Conservation (phyloP, 495 filamentous ascomycete genomes). For the Penicillium goetzii region DNA sequence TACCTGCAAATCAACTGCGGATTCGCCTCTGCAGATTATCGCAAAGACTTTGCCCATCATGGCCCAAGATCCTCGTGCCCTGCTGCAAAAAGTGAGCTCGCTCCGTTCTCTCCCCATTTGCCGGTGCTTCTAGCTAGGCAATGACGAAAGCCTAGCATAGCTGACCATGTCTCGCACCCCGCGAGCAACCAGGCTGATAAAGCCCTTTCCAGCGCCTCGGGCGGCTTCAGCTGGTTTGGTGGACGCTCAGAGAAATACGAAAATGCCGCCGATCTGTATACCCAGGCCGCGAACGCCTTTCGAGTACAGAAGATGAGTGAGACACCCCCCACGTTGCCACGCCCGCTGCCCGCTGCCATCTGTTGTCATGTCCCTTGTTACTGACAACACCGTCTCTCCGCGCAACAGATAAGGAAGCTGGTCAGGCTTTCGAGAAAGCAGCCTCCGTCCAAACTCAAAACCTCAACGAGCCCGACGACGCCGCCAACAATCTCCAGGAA, state of each 20-base stretch:
- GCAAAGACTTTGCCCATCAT: slow-evolving; percentile 29
- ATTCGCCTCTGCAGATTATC: slow-evolving; percentile 13
- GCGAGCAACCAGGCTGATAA: slow-evolving; percentile 70
- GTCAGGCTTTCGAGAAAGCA: slow-evolving; percentile 76
- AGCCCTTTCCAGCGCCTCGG: slow-evolving; percentile 65
- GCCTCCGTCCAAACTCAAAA: slow-evolving; percentile 73
- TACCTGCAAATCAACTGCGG: slow-evolving; percentile 11
- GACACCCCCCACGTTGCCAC: slow-evolving; percentile 29
- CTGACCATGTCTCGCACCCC: slow-evolving; percentile 32
- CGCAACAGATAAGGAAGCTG: slow-evolving; percentile 73
- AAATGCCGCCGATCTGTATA: slow-evolving; percentile 78
- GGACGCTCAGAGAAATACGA: slow-evolving; percentile 82
- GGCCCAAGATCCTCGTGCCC: slow-evolving; percentile 59
- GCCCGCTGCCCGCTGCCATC: background rate
- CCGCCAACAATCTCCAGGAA: slow-evolving; percentile 75
- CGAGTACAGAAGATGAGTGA: slow-evolving; percentile 70
- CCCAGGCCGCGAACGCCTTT: slow-evolving; percentile 81
- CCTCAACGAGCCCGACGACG: slow-evolving; percentile 86
- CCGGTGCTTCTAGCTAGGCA: slow-evolving; percentile 25
- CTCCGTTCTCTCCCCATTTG: slow-evolving; percentile 23
- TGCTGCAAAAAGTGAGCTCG: slow-evolving; percentile 58
- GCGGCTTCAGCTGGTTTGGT: slow-evolving; percentile 78
- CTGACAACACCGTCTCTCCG: background rate
- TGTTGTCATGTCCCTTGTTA: background rate
- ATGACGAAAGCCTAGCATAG: slow-evolving; percentile 34